Evolutionary conservation across 75 land plant species (phyloP).

Genomic region (Isoetes taiwanensis): DNA sequence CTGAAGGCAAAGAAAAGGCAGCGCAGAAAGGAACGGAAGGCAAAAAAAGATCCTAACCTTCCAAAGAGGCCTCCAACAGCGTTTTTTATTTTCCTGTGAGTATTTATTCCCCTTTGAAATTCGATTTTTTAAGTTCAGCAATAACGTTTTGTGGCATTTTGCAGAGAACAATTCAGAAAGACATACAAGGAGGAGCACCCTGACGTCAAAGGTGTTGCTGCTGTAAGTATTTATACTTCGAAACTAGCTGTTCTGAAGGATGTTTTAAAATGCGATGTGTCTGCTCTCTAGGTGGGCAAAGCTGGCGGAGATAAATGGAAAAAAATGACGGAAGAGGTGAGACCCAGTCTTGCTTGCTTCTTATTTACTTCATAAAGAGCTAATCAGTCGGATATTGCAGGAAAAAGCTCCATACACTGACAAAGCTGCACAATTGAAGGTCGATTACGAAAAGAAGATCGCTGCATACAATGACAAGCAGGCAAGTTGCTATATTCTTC

Average conservation of each 20-base stretch:
- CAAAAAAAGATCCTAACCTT: conserved; percentile 13
- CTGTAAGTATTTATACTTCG: conserved; percentile 9
- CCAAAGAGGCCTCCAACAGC: conserved; percentile 27
- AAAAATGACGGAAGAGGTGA: conserved; percentile 22
- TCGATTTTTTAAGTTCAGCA: neutral
- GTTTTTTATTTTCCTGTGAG: conserved; percentile 26
- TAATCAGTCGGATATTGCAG: conserved; percentile 1
- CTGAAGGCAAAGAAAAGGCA: neutral
- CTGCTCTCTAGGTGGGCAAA: conserved; percentile 18
- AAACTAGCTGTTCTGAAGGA: neutral
- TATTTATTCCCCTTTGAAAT: neutral
- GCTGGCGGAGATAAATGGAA: conserved; percentile 32
- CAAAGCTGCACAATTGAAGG: conserved; percentile 19
- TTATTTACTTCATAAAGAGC: neutral
- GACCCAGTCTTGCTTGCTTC: neutral
- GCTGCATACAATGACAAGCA: conserved; percentile 23
- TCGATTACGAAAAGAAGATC: conserved; percentile 15
- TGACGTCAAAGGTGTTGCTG: conserved; percentile 28
- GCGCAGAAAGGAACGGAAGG: conserved; percentile 10
- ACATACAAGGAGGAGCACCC: conserved; percentile 9
- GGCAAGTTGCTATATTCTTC: conserved; percentile 1
- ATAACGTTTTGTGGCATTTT: neutral
- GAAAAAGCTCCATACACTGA: conserved; percentile 22
- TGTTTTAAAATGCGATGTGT: conserved; percentile 1
- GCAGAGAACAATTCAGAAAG: conserved; percentile 24